Percentiles rank a stretch among this genome's conserved stretches.
phyloP scores from a whole-genome alignment of 2,329 filamentous ascomycete species.

The Didymella sp. region DNA sequence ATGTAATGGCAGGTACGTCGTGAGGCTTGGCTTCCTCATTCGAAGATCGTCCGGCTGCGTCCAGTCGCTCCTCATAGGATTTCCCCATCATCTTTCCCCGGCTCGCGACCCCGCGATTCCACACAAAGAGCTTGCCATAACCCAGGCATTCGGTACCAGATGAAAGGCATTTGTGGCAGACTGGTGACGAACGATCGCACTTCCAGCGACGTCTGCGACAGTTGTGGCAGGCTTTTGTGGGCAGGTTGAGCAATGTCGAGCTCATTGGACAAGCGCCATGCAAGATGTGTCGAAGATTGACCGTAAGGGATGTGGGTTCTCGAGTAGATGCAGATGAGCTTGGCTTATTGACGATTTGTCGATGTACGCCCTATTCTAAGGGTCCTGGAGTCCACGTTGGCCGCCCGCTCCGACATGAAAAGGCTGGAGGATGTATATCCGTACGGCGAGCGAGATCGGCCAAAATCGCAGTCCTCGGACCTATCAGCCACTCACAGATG shows the following conservation, averaged over 20 bases:
- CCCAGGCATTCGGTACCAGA: slow-evolving; percentile 66
- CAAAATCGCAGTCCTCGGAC: slow-evolving; percentile 22
- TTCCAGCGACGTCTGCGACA: slow-evolving; percentile 67
- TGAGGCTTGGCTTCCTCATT: slow-evolving; percentile 39
- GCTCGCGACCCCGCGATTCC: slow-evolving; percentile 62
- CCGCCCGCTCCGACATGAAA: slow-evolving; percentile 22
- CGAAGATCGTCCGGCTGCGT: slow-evolving; percentile 12
- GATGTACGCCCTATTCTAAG: slow-evolving; percentile 24
- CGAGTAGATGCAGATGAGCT: slow-evolving; percentile 19
- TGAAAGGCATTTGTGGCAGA: slow-evolving; percentile 65
- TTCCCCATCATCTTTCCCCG: slow-evolving; percentile 63
- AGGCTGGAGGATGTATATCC: slow-evolving; percentile 3
- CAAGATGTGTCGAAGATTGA: slow-evolving; percentile 35
- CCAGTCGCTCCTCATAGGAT: slow-evolving; percentile 52
- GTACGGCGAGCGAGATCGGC: slow-evolving; percentile 24
- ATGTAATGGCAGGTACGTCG: slow-evolving; percentile 26
- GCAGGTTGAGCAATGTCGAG: slow-evolving; percentile 37
- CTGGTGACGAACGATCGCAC: slow-evolving; percentile 67
- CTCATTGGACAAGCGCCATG: slow-evolving; percentile 46
- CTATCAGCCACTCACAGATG: slow-evolving; percentile 20
- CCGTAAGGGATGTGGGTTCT: slow-evolving; percentile 17
- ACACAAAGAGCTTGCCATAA: slow-evolving; percentile 67
- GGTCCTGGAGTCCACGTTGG: slow-evolving; percentile 13
- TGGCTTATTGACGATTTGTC: slow-evolving; percentile 21
- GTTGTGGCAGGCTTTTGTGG: slow-evolving; percentile 63